Conservation (phyloP, 2,329 filamentous ascomycete genomes). For the Talaromyces sp. region DNA sequence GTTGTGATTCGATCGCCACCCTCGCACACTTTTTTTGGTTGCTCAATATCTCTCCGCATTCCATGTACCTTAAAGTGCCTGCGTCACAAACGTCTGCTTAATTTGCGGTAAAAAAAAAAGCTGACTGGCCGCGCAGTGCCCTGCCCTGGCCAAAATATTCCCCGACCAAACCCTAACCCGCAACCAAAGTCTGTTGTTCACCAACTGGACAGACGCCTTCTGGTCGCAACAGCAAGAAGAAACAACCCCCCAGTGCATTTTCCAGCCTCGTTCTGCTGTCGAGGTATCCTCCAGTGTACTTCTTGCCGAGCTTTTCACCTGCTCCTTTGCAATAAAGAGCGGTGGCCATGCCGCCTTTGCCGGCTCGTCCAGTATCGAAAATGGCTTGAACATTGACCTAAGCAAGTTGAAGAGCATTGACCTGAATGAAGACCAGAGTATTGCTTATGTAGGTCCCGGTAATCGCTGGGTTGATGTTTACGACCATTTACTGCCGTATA, state of each 20-base stretch:
- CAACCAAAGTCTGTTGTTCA: slow-evolving; percentile 9
- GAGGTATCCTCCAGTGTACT: slow-evolving; percentile 29
- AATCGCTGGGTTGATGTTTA: slow-evolving; percentile 32
- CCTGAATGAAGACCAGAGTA: slow-evolving; percentile 22
- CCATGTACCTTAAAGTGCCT: background rate
- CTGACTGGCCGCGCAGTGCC: slow-evolving; percentile 6
- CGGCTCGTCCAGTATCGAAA: slow-evolving; percentile 12
- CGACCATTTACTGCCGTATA: slow-evolving; percentile 22
- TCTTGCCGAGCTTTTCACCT: slow-evolving; percentile 24
- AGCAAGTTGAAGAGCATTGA: slow-evolving; percentile 23
- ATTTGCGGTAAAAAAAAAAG: background rate
- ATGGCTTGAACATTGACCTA: slow-evolving; percentile 31
- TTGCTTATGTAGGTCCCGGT: slow-evolving; percentile 27
- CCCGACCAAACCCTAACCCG: slow-evolving; percentile 11
- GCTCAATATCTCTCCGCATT: background rate
- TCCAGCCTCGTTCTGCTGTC: slow-evolving; percentile 22
- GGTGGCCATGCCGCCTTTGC: slow-evolving; percentile 56
- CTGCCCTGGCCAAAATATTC: slow-evolving; percentile 6
- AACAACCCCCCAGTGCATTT: slow-evolving; percentile 28
- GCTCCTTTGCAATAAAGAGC: slow-evolving; percentile 50
- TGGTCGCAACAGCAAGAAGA: slow-evolving; percentile 34
- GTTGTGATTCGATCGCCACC: background rate
- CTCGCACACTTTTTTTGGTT: background rate
- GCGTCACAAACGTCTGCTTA: background rate
- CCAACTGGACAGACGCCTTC: slow-evolving; percentile 17